Conservation (phyloP, 2,329 filamentous ascomycete genomes). For the Neofusicoccum umdonicola region DNA sequence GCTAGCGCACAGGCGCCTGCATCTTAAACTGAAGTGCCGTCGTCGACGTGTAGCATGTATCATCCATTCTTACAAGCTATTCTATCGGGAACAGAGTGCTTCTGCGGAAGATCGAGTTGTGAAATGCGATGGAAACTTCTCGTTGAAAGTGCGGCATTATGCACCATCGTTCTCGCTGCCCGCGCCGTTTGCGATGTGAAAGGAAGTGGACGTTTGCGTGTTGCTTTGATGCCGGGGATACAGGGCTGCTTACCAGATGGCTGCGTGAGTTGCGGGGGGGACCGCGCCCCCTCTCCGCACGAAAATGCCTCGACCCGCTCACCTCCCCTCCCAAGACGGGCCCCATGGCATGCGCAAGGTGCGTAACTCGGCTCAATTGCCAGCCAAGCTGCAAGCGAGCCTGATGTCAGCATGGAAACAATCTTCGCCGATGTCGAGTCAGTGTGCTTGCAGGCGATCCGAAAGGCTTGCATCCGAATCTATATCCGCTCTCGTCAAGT, state of each 20-base stretch:
- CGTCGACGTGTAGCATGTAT: background rate
- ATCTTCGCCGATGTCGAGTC: no score
- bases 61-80: background rate
- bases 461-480: background rate
- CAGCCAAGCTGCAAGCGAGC: background rate
- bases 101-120: background rate
- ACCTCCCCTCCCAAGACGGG: background rate
- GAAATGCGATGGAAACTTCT: background rate
- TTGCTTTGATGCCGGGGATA: background rate
- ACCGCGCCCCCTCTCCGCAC: background rate
- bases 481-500: background rate
- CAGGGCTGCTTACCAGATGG: background rate
- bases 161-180: background rate
- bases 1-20: slow-evolving; percentile 3
- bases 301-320: background rate
- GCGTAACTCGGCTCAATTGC: background rate
- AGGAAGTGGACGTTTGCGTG: background rate
- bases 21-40: background rate
- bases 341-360: background rate
- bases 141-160: background rate
- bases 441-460: background rate
- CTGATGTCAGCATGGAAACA: background rate
- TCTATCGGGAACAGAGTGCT: background rate
- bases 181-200: background rate
- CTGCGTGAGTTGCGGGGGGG: background rate